Evolutionary conservation across 2,329 filamentous ascomycete species (phyloP), one percentile per base, ranked within the genome.

Genomic region (Cladosporium sp.): DNA sequence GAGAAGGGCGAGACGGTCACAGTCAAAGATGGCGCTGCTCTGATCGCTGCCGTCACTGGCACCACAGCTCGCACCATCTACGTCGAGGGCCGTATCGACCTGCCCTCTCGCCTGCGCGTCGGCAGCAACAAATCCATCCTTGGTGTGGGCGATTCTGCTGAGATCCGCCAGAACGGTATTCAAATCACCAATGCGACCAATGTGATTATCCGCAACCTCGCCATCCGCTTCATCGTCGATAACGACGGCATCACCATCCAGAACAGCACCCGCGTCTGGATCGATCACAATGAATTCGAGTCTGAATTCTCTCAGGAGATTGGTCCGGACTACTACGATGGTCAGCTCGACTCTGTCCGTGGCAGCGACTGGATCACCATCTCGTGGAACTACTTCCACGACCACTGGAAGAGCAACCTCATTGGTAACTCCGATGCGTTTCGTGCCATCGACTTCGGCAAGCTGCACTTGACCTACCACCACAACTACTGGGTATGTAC

Each of bases 341-440:
- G 81, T 10, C 80, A 82, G 71, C 72, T 82, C 32, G 81, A 83
- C 53, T 80, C 82, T 43, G 78, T 80, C 56, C 78, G 78, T 3
- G 80, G 75, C 3, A 78, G 78, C 0, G 81, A 83, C 73, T 83
- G 75, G 72, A 73, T 83, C 65, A 83, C 81, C 0, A 73, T 83
- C 2, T 81, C 78, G 0, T 81, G 80, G 78, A 83, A 82, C 73
- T 82, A 81, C 68, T 82, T 83, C 76, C 81, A 83, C 66, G 78
- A 82, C 67, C 79, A 82, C 72, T 82, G 79, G 78, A 83, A 75
- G 65, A 70, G 68, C 51, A 82, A 80, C 2, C 76, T 83, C 0
- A 70, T 82, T 3, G 81, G 81, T 8, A 82, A 81, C 72, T 74
- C 76, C 39, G 75, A 76, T 48, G 67, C 68, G 1, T 74, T 81